Evolutionary conservation across 2,329 filamentous ascomycete genomes (phyloP), one percentile per base, ranked within the genome.

Genomic region (Aspergillus ustus): DNA sequence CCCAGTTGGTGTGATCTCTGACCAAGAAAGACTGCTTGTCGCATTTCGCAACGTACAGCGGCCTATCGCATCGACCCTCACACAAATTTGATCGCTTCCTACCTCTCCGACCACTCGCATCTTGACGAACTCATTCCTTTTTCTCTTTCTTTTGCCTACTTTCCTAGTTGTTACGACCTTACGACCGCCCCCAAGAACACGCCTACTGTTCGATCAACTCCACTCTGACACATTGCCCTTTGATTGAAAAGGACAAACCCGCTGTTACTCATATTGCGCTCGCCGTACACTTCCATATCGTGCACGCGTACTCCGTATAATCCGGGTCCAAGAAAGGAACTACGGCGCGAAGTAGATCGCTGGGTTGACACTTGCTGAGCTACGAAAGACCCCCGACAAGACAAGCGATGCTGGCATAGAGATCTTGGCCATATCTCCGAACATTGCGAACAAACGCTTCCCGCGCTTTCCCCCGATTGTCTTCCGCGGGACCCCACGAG

Each of bases 91-190:
- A 66, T 69, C 62, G 55, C 65, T 66, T 62, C 55, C 58, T 57
- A 20, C 44, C 54, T 54, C 48, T 64, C 64, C 63, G 63, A 66
- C 63, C 68, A 67, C 61, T 69, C 65, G 67, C 63, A 68, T 63
- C 65, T 65, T 61, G 66, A 69, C 67, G 67, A 64, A 44, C 49
- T 62, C 54, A 51, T 46, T 66, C 63, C 65, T 61, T 56, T 66
- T 63, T 65, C 63, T 67, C 52, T 58, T 56, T 62, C 54, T 60
- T 60, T 57, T 57, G 46, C 55, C 48, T 40, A 37, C 37, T 57
- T 64, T 66, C 62, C n/a, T 55, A 53, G 43, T 64, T 60, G 57
- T 68, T 66, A 69, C 67, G 67, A 68, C 43, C 55, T 70, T 57
- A 70, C 68, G 68, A 70, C 53, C 54, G 25, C 61, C 57, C 48